phyloP scores from a whole-genome alignment of 768 basidiomycete species.

The Phlegmacium glaucopus region DNA sequence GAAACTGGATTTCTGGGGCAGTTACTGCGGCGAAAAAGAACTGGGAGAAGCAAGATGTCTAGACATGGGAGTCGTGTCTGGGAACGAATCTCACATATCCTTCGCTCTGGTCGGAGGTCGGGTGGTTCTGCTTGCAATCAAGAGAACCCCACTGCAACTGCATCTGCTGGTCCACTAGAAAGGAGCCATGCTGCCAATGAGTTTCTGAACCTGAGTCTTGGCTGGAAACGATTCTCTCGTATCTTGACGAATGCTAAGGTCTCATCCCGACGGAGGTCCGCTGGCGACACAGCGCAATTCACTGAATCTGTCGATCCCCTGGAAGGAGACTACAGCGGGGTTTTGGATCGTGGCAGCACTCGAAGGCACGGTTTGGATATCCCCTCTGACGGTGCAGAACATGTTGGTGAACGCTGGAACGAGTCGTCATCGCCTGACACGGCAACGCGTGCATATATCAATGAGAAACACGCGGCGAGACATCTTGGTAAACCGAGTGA shows the following conservation, averaged over 20 bases:
- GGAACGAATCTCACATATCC: not conserved
- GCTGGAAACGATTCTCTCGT: not conserved
- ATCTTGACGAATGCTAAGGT: not conserved
- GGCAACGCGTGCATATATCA: not conserved
- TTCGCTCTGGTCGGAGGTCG: not conserved
- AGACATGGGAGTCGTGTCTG: not conserved
- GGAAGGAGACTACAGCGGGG: not conserved
- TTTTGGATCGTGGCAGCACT: not conserved
- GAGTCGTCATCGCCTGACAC: not conserved
- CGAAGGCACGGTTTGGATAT: not conserved
- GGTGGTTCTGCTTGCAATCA: too few relatives aligned
- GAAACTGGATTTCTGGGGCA: not conserved
- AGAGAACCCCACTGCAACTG: too few relatives aligned
- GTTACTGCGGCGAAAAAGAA: not conserved
- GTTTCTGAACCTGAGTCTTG: not conserved
- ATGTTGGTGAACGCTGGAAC: not conserved
- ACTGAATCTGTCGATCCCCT: not conserved
- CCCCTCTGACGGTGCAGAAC: not conserved
- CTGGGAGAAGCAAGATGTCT: not conserved
- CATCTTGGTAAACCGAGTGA: not conserved
- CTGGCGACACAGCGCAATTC: not conserved
- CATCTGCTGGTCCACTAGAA: too few relatives aligned
- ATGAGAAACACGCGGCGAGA: not conserved
- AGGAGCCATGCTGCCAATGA: too few relatives aligned
- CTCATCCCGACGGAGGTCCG: not conserved